A percentile compares a stretch with the other conserved stretches of the same genome.
phyloP scores from a whole-genome alignment of 2,329 filamentous ascomycete genomes.

The Microdochium trichocladiopsis region DNA sequence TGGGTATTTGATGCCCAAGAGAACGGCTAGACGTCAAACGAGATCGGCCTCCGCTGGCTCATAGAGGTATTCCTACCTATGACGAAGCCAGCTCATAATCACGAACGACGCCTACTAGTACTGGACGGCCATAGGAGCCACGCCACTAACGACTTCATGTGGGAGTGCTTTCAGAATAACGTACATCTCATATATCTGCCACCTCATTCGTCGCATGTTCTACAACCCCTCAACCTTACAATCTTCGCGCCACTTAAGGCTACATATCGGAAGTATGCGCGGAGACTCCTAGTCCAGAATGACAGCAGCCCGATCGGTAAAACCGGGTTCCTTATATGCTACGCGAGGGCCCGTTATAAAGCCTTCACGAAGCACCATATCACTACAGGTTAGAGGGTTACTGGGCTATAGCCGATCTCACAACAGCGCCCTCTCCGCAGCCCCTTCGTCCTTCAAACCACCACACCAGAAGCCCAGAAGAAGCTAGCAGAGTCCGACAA shows the following conservation, averaged over 20 bases:
- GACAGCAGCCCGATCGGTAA: slow-evolving; percentile 1
- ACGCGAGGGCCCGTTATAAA: background rate
- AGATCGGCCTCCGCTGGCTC: slow-evolving; percentile 9
- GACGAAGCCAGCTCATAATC: background rate
- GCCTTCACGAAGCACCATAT: background rate
- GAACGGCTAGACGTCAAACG: slow-evolving; percentile 13
- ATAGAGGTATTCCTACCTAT: slow-evolving; percentile 8
- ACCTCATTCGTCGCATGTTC: slow-evolving; percentile 14
- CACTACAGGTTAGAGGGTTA: background rate
- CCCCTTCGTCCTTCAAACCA: background rate
- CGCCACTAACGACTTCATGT: slow-evolving; percentile 10
- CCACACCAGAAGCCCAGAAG: background rate
- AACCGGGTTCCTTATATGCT: slow-evolving; percentile 1
- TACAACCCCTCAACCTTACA: slow-evolving; percentile 10
- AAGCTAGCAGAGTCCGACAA: no score
- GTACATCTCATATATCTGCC: slow-evolving; percentile 10
- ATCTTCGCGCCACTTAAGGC: background rate
- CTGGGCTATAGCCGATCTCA: background rate
- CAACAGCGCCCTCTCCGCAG: background rate
- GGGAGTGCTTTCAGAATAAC: slow-evolving; percentile 8
- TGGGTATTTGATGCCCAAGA: slow-evolving; percentile 10
- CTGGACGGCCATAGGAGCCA: slow-evolving; percentile 10
- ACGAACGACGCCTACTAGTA: slow-evolving; percentile 7
- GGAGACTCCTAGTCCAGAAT: background rate
- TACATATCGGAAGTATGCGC: slow-evolving; percentile 1